A percentile compares a stretch with the other conserved stretches of the same genome.
These are phyloP conservation scores for Solanum gracilifrons DNA, from an alignment of 257 asterid genomes.

Conservation along the genomic window DNA sequence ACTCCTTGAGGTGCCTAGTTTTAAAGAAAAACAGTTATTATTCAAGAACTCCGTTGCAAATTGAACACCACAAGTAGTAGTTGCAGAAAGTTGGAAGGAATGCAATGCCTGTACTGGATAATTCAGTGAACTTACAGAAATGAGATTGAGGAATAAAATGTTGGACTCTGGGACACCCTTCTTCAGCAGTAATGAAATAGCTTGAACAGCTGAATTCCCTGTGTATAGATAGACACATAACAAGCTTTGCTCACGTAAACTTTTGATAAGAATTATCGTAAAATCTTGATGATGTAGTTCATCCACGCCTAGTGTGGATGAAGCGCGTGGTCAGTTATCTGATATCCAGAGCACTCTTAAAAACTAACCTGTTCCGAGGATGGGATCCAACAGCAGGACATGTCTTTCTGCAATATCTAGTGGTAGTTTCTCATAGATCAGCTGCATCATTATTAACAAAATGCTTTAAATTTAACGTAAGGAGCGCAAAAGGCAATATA, in stretches of 20 bases:
- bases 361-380: constrained; percentile 88
- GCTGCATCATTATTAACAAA: constrained; percentile 33
- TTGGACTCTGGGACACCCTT: constrained; percentile 94
- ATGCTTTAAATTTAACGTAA: background rate
- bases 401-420: constrained; percentile 86
- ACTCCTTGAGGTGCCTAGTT: constrained; percentile 97
- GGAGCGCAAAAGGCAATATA: background rate
- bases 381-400: constrained; percentile 87
- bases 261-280: background rate
- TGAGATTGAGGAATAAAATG: constrained; percentile 92
- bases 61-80: background rate
- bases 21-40: background rate
- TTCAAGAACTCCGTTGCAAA: background rate
- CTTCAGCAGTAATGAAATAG: constrained; percentile 72
- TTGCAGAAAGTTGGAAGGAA: background rate
- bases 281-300: background rate
- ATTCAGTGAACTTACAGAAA: constrained; percentile 50
- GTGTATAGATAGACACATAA: background rate
- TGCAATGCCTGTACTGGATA: background rate
- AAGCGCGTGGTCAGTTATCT: background rate
- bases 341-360: background rate
- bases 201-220: constrained; percentile 97
- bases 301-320: background rate
- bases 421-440: constrained; percentile 92
- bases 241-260: background rate